Evolutionary conservation across 1,284 basidiomycete species (phyloP), one percentile per base, ranked within the genome.

Genomic region (Heterobasidion annosum): DNA sequence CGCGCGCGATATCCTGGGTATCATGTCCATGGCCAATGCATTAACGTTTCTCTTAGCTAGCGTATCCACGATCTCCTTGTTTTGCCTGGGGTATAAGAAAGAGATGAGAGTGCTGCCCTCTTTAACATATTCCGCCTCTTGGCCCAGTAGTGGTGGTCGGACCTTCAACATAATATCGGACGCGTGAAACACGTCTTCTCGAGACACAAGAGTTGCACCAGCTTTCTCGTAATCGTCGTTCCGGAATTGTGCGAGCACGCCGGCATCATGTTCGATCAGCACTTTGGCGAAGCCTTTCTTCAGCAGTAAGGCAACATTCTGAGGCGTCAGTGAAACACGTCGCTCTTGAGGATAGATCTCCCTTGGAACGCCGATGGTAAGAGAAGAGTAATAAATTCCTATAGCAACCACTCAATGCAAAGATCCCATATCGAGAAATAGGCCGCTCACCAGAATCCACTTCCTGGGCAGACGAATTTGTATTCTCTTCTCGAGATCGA

Each of bases 141-240:
- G 70, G 45, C 78, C 81, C 50, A 74, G 66, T 35, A 78, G 67
- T 43, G 90, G 90, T 43, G 89, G 82, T 57, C 88, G 78, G 55
- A 93, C 89, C 77, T 92, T 92, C 58, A 93, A 75, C 62, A 91
- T 72, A 62, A 93, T 87, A 64, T 93, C 88, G 1, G 87, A 74
- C 37, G 73, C 71, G 48, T 70, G 68, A 63, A 81, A 85, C 4
- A 91, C 68, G 57, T 85, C 80, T 54, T 83, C 79, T 60, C 74
- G 73, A 50, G 83, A 79, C 32, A 82, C 84, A 54, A 93, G 66
- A 1, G 78, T 83, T 25, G 89, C 90, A 3, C 90, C 90, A n/a
- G 88, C 90, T 45, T 80, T 78, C 55, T 70, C 71, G 65, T 91
- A 93, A 44, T 88, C 83, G 60, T 83, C 83, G 63, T 93, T 87